These are phyloP conservation scores for Trichoderma atrobrunneum DNA, from an alignment of 2,329 filamentous ascomycete species.

Conservation along the genomic window DNA sequence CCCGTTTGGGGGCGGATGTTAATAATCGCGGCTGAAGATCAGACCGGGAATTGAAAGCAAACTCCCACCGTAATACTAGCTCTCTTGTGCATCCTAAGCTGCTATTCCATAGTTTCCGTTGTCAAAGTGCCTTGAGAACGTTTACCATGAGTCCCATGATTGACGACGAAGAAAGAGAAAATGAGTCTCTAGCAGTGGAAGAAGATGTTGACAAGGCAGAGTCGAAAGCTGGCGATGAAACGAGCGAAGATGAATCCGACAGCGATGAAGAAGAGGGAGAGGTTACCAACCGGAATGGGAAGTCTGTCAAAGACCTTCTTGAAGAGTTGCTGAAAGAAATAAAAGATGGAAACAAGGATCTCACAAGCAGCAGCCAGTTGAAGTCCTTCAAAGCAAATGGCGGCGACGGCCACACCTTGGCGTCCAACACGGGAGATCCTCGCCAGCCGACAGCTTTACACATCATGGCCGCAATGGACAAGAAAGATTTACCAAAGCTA, in stretches of 20 bases:
- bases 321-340: constrained; percentile 12
- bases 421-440: constrained; percentile 18
- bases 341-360: constrained; percentile 11
- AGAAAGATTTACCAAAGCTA: constrained; percentile 22
- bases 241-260: constrained; percentile 23
- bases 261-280: constrained; percentile 23
- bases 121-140: neutral
- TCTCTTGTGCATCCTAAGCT: neutral
- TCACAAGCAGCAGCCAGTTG: constrained; percentile 11
- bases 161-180: constrained; percentile 16
- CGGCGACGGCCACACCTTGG: constrained; percentile 17
- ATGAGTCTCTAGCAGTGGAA: neutral
- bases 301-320: constrained; percentile 19
- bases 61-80: neutral
- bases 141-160: constrained; percentile 8
- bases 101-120: neutral
- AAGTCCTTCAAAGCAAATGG: constrained; percentile 12
- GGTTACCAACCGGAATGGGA: neutral
- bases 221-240: constrained; percentile 20
- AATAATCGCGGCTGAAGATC: constrained; percentile 10
- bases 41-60: neutral
- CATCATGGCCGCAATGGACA: constrained; percentile 22
- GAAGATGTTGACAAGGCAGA: constrained; percentile 20
- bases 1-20: constrained; percentile 1
- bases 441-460: constrained; percentile 23